Conservation (phyloP, 345 rosid species). For the Dimocarpus longan region DNA sequence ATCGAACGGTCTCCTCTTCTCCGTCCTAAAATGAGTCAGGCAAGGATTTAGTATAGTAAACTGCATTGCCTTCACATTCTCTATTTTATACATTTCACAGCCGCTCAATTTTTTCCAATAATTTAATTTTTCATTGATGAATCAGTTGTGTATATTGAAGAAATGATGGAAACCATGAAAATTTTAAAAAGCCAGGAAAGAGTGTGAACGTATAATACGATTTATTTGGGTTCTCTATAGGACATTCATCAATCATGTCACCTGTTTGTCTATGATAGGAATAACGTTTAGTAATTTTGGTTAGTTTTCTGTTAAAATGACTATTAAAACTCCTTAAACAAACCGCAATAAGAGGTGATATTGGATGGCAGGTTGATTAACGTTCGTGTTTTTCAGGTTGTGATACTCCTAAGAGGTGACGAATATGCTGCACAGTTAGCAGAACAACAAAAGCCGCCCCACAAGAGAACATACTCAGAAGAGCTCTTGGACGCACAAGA, state of each 20-base stretch:
- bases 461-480: slow-evolving; percentile 72
- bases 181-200: not conserved
- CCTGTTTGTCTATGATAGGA: not conserved
- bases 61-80: not conserved
- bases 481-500: slow-evolving; percentile 67
- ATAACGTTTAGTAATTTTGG: not conserved
- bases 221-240: not conserved
- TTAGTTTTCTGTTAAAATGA: not conserved
- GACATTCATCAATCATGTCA: not conserved
- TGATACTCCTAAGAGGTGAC: slow-evolving; percentile 67
- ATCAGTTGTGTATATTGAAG: not conserved
- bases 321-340: not conserved
- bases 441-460: slow-evolving; percentile 30
- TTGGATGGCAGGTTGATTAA: not conserved
- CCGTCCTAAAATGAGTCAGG: slow-evolving; percentile 93
- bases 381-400: slow-evolving; percentile 49
- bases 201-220: not conserved
- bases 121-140: not conserved
- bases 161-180: not conserved
- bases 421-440: slow-evolving; percentile 33
- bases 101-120: not conserved
- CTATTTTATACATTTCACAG: not conserved
- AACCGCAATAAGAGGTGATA: not conserved
- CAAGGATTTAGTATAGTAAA: slow-evolving; percentile 23
- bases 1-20: slow-evolving; percentile 76